phyloP scores from a whole-genome alignment of 495 filamentous ascomycete genomes.

The Paragyromitra xinjiangensis region DNA sequence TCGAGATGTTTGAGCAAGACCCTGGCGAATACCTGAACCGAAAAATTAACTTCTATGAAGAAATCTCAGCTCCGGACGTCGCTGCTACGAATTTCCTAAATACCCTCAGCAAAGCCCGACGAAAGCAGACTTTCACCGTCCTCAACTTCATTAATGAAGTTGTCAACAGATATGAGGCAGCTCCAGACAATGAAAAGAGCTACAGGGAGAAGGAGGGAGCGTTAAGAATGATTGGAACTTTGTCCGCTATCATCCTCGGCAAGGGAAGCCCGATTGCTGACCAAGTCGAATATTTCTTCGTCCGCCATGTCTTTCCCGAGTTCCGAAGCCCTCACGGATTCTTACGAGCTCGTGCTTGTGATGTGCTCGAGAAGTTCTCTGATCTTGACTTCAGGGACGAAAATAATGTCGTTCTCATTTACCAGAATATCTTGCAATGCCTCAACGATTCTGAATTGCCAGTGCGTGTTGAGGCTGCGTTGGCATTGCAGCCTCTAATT shows the following conservation, averaged over 20 bases:
- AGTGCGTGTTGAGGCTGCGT: constrained; percentile 91
- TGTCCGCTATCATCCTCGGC: constrained; percentile 90
- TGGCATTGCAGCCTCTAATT: constrained; percentile 94
- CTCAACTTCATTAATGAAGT: constrained; percentile 91
- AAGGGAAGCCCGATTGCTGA: constrained; percentile 98
- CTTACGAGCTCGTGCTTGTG: constrained; percentile 92
- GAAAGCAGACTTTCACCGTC: constrained; percentile 94
- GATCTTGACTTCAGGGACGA: constrained; percentile 94
- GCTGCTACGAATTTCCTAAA: constrained; percentile 97
- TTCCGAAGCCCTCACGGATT: constrained; percentile 93
- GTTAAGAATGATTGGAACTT: constrained; percentile 93
- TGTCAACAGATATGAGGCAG: constrained; percentile 84
- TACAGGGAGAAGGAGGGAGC: constrained; percentile 96
- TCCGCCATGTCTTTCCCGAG: constrained; percentile 97
- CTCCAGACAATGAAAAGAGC: constrained; percentile 84
- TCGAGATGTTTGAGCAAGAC: constrained; percentile 92
- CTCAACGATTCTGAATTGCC: constrained; percentile 93
- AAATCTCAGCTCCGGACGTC: constrained; percentile 93
- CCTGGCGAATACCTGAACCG: constrained; percentile 96
- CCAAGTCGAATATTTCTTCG: constrained; percentile 98
- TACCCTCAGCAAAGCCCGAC: constrained; percentile 88
- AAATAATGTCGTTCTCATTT: constrained; percentile 92
- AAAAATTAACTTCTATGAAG: constrained; percentile 97
- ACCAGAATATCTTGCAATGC: constrained; percentile 94
- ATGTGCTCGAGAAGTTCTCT: constrained; percentile 97